These are phyloP conservation scores for Fusarium sp. DNA, from an alignment of 2,329 filamentous ascomycete species.

Conservation along the genomic window DNA sequence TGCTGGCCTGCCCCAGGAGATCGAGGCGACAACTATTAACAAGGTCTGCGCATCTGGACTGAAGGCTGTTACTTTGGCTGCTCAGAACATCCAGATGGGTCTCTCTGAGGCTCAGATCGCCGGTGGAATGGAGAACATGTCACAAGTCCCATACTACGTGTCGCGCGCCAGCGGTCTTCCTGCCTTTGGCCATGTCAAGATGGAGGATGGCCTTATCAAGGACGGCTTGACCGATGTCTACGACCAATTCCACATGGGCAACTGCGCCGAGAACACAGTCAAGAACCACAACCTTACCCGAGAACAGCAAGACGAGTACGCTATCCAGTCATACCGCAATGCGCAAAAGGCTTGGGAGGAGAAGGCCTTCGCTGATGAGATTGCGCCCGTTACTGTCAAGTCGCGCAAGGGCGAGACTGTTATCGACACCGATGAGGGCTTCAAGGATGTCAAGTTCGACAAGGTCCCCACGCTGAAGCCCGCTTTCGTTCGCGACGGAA, in stretches of 20 bases:
- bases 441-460: conserved; percentile 84
- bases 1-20: conserved; percentile 80
- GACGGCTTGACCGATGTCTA: conserved; percentile 97
- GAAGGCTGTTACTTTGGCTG: conserved; percentile 90
- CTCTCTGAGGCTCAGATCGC: conserved; percentile 89
- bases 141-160: conserved; percentile 89
- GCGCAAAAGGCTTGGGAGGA: conserved; percentile 90
- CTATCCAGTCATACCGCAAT: conserved; percentile 87
- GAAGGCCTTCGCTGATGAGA: conserved; percentile 87
- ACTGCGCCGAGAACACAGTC: conserved; percentile 93
- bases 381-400: conserved; percentile 87
- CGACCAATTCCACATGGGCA: conserved; percentile 97
- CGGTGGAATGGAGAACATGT: conserved; percentile 99
- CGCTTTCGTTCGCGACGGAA: conserved; percentile 87
- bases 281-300: conserved; percentile 85
- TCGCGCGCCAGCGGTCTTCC: conserved; percentile 84
- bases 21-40: conserved; percentile 94
- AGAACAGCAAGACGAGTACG: conserved; percentile 90
- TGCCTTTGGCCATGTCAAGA: conserved; percentile 85
- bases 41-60: conserved; percentile 97
- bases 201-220: conserved; percentile 93
- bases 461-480: conserved; percentile 90
- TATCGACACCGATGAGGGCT: conserved; percentile 88
- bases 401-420: conserved; percentile 84
- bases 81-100: conserved; percentile 94